Conservation (phyloP, 176 grass and related monocot species). For the Triticum turgidum region DNA sequence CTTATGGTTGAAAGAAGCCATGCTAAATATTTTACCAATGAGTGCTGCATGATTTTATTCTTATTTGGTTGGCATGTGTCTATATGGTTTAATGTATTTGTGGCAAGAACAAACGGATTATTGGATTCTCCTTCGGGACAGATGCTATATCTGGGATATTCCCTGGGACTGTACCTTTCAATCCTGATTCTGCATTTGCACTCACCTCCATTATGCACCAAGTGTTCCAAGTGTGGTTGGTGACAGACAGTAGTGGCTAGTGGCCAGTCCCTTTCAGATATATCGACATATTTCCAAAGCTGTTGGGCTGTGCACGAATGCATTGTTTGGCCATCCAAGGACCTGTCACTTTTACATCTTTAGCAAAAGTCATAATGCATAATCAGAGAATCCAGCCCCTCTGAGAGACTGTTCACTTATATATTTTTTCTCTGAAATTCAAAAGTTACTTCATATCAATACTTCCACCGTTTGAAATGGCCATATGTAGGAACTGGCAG, state of each 20-base stretch:
- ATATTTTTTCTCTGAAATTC: not conserved
- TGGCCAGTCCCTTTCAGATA: slow-evolving; percentile 42
- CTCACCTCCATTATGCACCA: slow-evolving; percentile 35
- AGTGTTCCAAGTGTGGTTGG: slow-evolving; percentile 46
- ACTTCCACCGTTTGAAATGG: not conserved
- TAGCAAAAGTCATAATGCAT: slow-evolving; percentile 12
- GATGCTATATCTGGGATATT: slow-evolving; percentile 19
- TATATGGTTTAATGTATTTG: not conserved
- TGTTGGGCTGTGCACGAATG: not conserved
- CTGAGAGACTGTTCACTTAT: not conserved
- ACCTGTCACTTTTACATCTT: slow-evolving; percentile 37
- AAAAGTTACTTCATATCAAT: not conserved
- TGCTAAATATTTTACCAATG: not conserved
- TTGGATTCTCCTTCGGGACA: slow-evolving; percentile 20
- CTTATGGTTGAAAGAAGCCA: not conserved
- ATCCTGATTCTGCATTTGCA: slow-evolving; percentile 25
- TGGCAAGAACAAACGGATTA: slow-evolving; percentile 8
- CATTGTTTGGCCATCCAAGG: slow-evolving; percentile 27
- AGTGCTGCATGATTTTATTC: not conserved
- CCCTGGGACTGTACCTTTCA: slow-evolving; percentile 9
- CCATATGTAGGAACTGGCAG: not conserved
- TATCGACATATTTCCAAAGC: slow-evolving; percentile 11
- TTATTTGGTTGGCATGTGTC: not conserved
- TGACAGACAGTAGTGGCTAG: slow-evolving; percentile 12
- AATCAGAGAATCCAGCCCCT: not conserved